Evolutionary conservation across 2,329 filamentous ascomycete species (phyloP), one percentile per base, ranked within the genome.

Genomic region (Penicillium aurantiogriseum): DNA sequence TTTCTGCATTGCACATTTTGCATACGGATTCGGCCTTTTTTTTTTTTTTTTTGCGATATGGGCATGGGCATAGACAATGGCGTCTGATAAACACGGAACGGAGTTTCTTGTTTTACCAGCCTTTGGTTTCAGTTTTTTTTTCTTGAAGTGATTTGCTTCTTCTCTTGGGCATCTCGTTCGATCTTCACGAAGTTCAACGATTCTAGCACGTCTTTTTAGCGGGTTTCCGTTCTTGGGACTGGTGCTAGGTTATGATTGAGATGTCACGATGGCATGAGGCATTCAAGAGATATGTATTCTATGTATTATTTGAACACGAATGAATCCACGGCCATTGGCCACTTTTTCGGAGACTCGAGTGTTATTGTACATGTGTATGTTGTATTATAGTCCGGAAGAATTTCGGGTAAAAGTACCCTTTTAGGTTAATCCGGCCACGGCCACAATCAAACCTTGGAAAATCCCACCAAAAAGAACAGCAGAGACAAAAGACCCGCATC

Each of bases 391-490:
- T 59, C 55, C 55, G 60, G 54, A 51, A 40, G 3, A 48, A 50
- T 27, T 3, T 10, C 57, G 64, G 64, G 49, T 2, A 58, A 66
- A 62, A 33, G 17, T 27, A 6, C 62, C 57, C 0, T n/a, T 29
- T 59, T 35, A 2, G 45, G 56, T 63, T 66, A 46, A 61, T 67
- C 65, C 65, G 64, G 2, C 7, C 43, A 25, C 43, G 62, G 65
- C 65, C 65, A 67, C 65, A 67, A 66, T 67, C 64, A 62, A 67
- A 47, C 45, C 45, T 47, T 47, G 45, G 45, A 47, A 67, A 67
- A 67, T 66, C 63, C 64, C 64, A 66, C 63, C 65, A 61, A 67
- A 67, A 67, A 66, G 63, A 65, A 59, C 54, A 51, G 46, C 51
- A 51, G 46, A 56, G 59, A 61, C 60, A 61, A 63, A 64, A 50